Percentiles rank a stretch among this genome's conserved stretches.
Conservation (phyloP, 2,329 filamentous ascomycete genomes). For the Beauveria asiatica region DNA sequence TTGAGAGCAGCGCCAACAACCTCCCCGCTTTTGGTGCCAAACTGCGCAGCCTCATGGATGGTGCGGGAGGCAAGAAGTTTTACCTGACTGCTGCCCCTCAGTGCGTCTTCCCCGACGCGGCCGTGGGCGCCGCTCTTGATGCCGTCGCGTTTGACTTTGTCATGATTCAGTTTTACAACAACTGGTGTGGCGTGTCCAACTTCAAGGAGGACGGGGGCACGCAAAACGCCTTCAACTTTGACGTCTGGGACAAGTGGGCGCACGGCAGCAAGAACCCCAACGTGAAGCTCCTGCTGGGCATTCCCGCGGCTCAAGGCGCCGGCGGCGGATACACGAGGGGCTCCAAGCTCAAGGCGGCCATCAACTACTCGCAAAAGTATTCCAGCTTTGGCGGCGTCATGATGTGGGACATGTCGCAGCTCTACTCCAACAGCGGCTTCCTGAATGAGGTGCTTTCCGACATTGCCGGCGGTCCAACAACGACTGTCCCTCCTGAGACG, state of each 20-base stretch:
- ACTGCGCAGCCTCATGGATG: constrained; percentile 48
- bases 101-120: constrained; percentile 56
- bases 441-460: constrained; percentile 34
- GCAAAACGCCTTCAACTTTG: constrained; percentile 52
- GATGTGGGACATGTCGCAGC: constrained; percentile 60
- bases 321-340: constrained; percentile 47
- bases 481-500: neutral
- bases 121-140: constrained; percentile 48
- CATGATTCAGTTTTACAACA: constrained; percentile 62
- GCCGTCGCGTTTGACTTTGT: constrained; percentile 51
- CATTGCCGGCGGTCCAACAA: constrained; percentile 17
- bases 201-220: constrained; percentile 35
- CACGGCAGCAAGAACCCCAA: constrained; percentile 47
- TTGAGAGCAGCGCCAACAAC: constrained; percentile 53
- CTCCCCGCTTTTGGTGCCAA: constrained; percentile 52
- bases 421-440: constrained; percentile 50
- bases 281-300: constrained; percentile 54
- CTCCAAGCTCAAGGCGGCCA: constrained; percentile 37
- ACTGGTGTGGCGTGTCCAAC: constrained; percentile 51
- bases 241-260: constrained; percentile 59
- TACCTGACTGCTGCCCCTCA: constrained; percentile 60
- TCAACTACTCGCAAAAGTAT: constrained; percentile 46
- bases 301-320: constrained; percentile 46
- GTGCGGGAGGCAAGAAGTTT: constrained; percentile 45
- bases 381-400: constrained; percentile 58